These are phyloP conservation scores for Misopates orontium DNA, from an alignment of 257 asterid species.

Conservation along the genomic window DNA sequence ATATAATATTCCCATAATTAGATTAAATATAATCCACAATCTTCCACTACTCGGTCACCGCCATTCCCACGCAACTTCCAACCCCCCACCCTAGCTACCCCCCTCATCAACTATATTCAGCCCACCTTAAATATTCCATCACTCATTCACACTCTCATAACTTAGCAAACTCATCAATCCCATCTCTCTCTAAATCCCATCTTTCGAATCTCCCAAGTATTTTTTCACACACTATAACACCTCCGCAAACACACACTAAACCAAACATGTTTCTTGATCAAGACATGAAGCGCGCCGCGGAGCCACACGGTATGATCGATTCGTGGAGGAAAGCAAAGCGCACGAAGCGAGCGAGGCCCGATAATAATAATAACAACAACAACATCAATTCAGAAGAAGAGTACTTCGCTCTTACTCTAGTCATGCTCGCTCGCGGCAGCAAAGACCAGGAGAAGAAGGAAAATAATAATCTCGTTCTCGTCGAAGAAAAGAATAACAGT, in stretches of 20 bases:
- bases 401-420: slow-evolving; percentile 56
- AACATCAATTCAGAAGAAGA: slow-evolving; percentile 46
- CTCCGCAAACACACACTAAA: no score
- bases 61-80: slow-evolving; percentile 29
- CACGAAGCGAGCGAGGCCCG: slow-evolving; percentile 29
- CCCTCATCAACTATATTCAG: neutral
- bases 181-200: neutral
- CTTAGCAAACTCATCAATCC: neutral
- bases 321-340: slow-evolving; percentile 33
- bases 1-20: no score
- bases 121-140: no score
- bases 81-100: slow-evolving; percentile 27
- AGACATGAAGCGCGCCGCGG: no score
- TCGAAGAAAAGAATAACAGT: neutral
- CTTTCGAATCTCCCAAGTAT: no score
- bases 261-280: no score
- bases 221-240: no score
- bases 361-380: neutral
- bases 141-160: neutral
- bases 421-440: slow-evolving; percentile 65
- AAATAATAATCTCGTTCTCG: no score
- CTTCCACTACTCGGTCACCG: no score
- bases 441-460: no score
- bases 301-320: neutral
- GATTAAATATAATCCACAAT: no score